Conservation (phyloP, 768 basidiomycete genomes). For the Tremella fuciformis region DNA sequence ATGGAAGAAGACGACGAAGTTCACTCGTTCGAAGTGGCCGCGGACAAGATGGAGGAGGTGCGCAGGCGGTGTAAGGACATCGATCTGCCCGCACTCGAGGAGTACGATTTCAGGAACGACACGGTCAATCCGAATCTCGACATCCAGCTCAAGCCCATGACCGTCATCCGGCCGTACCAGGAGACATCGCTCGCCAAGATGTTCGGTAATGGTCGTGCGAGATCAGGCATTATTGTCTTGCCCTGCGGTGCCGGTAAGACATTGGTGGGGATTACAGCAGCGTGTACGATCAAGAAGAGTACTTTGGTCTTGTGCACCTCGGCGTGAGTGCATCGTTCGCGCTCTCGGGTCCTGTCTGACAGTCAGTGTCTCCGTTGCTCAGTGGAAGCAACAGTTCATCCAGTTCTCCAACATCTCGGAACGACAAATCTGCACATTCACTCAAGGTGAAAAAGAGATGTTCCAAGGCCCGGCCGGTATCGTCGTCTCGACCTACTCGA, state of each 20-base stretch:
- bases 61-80: conserved; percentile 95
- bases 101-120: conserved; percentile 98
- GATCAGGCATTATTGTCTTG: conserved; percentile 95
- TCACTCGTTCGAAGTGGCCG: conserved; percentile 93
- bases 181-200: conserved; percentile 98
- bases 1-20: conserved; percentile 97
- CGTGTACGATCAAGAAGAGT: conserved; percentile 98
- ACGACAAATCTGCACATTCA: conserved; percentile 93
- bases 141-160: conserved; percentile 96
- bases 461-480: conserved; percentile 97
- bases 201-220: conserved; percentile 98
- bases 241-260: conserved; percentile 99
- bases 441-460: conserved; percentile 94
- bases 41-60: conserved; percentile 94
- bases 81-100: conserved; percentile 96
- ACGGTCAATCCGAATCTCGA: conserved; percentile 93
- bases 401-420: conserved; percentile 98
- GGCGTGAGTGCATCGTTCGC: conserved; percentile 62
- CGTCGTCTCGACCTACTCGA: conserved; percentile 97
- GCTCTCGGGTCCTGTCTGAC: not conserved
- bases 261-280: conserved; percentile 97
- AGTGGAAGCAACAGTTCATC: conserved; percentile 98
- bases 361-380: conserved; percentile 68
- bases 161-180: conserved; percentile 95
- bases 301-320: conserved; percentile 96